These are phyloP conservation scores for Leptodermis oblonga DNA, from an alignment of 257 asterid species.

Conservation along the genomic window DNA sequence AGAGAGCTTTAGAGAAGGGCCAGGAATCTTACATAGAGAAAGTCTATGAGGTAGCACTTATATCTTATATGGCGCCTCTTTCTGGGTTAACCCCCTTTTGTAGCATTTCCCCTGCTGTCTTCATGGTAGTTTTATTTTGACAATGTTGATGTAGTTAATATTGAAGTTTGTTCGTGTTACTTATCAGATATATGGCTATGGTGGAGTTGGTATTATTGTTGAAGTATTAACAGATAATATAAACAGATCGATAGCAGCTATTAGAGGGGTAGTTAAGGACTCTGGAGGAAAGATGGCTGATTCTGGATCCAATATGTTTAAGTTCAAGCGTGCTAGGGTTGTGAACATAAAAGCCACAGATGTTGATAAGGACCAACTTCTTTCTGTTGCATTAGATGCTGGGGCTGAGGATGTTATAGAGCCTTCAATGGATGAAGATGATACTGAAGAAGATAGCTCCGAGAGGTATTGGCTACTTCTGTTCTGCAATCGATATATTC, in stretches of 20 bases:
- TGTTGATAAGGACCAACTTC: slow-evolving; percentile 63
- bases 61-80: slow-evolving; percentile 2
- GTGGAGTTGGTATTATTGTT: slow-evolving; percentile 84
- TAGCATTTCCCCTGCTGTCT: background rate
- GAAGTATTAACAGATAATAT: slow-evolving; percentile 84
- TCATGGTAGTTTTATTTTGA: background rate
- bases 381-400: slow-evolving; percentile 78
- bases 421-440: slow-evolving; percentile 59
- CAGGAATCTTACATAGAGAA: slow-evolving; percentile 86
- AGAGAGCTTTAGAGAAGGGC: slow-evolving; percentile 88
- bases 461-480: slow-evolving; percentile 45
- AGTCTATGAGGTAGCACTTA: slow-evolving; percentile 68
- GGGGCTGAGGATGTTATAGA: slow-evolving; percentile 89
- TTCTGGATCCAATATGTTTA: slow-evolving; percentile 89
- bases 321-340: slow-evolving; percentile 76
- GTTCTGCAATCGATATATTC: background rate
- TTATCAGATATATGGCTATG: slow-evolving; percentile 78
- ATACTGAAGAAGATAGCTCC: slow-evolving; percentile 52
- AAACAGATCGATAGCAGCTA: slow-evolving; percentile 67
- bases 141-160: background rate
- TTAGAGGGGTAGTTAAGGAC: slow-evolving; percentile 72
- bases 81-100: background rate
- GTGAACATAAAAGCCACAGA: slow-evolving; percentile 59
- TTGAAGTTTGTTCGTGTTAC: slow-evolving; percentile 1
- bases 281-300: slow-evolving; percentile 92